phyloP scores from a whole-genome alignment of 1,284 basidiomycete species.

The Trichosporon sp. region DNA sequence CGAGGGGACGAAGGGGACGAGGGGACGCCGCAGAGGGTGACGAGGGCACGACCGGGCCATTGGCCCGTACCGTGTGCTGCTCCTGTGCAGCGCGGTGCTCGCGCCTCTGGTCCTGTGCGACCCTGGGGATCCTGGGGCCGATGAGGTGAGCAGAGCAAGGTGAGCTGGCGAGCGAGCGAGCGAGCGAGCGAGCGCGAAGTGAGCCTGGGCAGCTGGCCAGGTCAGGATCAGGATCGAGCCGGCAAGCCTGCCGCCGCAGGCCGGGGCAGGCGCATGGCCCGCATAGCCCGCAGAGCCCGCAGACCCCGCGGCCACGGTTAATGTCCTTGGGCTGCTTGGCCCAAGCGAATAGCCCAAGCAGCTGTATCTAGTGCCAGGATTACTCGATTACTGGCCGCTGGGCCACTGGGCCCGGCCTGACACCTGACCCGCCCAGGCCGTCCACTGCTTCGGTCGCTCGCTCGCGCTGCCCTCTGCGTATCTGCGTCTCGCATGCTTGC shows the following conservation, averaged over 20 bases:
- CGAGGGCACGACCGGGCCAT: neutral
- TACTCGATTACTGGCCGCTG: neutral
- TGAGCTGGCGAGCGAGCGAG: neutral
- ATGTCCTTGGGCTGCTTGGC: neutral
- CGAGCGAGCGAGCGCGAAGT: neutral
- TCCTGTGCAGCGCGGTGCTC: too few relatives aligned
- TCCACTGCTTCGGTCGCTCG: neutral
- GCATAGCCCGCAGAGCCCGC: neutral
- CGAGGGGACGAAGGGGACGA: neutral
- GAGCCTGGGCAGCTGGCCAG: neutral
- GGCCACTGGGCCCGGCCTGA: neutral
- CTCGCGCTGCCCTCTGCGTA: neutral
- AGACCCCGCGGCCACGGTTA: neutral
- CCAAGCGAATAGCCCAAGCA: neutral
- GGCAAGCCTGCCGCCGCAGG: neutral
- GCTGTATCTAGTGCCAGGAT: neutral
- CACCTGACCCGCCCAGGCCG: neutral
- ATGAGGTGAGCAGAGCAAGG: neutral
- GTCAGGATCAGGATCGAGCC: neutral
- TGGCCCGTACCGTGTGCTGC: neutral
- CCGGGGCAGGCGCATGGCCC: neutral
- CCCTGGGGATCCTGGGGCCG: too few relatives aligned
- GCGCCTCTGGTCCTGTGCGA: neutral
- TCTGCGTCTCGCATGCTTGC: neutral
- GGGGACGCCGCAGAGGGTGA: neutral